A percentile compares a stretch with the other conserved stretches of the same genome.
These are phyloP conservation scores for Trichopus zeylanicus DNA, from an alignment of 116 monocot genomes.

Conservation along the genomic window DNA sequence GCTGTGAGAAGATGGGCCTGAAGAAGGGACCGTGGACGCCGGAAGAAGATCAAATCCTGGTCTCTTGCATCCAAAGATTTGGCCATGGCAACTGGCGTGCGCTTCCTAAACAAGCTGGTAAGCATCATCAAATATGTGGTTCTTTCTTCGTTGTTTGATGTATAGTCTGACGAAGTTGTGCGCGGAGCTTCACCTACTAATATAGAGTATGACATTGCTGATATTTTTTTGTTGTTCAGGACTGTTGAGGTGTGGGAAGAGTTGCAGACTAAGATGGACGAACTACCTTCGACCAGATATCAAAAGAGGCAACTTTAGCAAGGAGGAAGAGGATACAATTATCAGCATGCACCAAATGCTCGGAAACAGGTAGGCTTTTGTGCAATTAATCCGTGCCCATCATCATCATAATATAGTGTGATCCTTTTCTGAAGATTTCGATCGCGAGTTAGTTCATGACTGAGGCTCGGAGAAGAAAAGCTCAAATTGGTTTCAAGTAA, in stretches of 20 bases:
- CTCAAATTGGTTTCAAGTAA: too few relatives aligned
- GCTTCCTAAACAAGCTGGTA: conserved; percentile 55
- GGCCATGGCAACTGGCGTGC: conserved; percentile 54
- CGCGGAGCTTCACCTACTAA: too few relatives aligned
- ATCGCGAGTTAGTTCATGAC: too few relatives aligned
- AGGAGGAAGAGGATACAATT: not conserved
- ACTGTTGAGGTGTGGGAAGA: conserved; percentile 5
- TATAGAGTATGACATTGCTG: too few relatives aligned
- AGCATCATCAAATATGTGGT: not conserved
- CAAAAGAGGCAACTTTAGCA: not conserved
- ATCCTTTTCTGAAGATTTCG: too few relatives aligned
- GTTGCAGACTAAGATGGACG: conserved; percentile 6
- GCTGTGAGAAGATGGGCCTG: conserved; percentile 47
- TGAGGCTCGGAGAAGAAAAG: too few relatives aligned
- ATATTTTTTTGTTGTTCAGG: too few relatives aligned
- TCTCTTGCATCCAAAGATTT: conserved; percentile 20
- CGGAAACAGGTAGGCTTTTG: conserved; percentile 1
- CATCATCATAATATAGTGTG: too few relatives aligned
- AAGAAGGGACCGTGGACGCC: conserved; percentile 44
- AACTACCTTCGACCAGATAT: conserved; percentile 4
- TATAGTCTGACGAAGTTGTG: too few relatives aligned
- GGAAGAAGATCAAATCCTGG: conserved; percentile 36
- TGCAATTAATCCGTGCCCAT: not conserved
- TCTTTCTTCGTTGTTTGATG: too few relatives aligned
- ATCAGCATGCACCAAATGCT: not conserved